Conservation (phyloP, 169 alveolate genomes). For the Plasmodium ovale region DNA sequence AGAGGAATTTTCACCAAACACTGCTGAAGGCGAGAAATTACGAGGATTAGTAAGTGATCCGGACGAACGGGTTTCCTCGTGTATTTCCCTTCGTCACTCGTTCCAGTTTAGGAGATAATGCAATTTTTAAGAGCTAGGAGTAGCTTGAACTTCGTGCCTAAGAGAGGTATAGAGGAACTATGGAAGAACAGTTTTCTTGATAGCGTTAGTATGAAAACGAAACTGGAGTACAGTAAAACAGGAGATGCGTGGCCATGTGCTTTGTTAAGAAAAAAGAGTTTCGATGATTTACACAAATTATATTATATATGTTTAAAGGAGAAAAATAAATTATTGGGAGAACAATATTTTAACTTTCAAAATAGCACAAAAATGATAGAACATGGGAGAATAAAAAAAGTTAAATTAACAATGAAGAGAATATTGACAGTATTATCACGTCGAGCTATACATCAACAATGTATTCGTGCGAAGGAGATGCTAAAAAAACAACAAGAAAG, state of each 20-base stretch:
- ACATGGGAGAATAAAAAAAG: constrained; percentile 90
- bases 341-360: constrained; percentile 87
- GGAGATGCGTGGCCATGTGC: constrained; percentile 92
- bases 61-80: too few species aligned
- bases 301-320: constrained; percentile 89
- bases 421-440: constrained; percentile 88
- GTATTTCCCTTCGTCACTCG: too few species aligned
- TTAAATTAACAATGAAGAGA: constrained; percentile 88
- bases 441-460: constrained; percentile 90
- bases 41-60: too few species aligned
- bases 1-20: too few species aligned
- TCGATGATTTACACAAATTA: constrained; percentile 88
- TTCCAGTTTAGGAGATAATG: too few species aligned
- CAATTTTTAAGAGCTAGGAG: neutral
- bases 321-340: constrained; percentile 88
- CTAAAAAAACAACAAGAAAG: constrained; percentile 85
- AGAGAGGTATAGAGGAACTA: constrained; percentile 86
- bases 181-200: constrained; percentile 86
- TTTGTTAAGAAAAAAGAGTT: constrained; percentile 86
- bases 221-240: constrained; percentile 80
- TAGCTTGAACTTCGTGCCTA: constrained; percentile 61
- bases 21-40: too few species aligned
- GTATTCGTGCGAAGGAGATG: constrained; percentile 88
- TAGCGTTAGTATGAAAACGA: constrained; percentile 78
- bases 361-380: constrained; percentile 80